These are phyloP conservation scores for Globisporangium perplexum DNA, from an alignment of 352 stramenopile genomes.

Conservation along the genomic window DNA sequence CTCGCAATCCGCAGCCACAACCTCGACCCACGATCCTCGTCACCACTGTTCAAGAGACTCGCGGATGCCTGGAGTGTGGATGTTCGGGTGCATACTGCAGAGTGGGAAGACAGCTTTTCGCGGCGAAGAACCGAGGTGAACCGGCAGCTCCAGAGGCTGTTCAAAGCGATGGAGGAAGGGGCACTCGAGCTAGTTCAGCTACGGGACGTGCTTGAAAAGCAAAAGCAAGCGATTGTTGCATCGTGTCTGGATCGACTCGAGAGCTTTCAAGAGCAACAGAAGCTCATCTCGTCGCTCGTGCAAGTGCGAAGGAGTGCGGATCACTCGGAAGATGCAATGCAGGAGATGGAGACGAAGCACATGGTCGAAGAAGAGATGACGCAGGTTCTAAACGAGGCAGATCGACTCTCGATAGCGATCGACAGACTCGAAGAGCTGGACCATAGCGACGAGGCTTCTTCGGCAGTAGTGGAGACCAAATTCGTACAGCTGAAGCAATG, in stretches of 20 bases:
- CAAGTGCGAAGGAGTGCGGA: neutral
- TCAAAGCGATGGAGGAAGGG: conserved; percentile 31
- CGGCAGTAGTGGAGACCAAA: neutral
- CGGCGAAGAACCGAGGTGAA: conserved; percentile 20
- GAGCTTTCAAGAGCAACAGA: conserved; percentile 7
- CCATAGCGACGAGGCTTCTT: neutral
- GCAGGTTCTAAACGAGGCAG: conserved; percentile 7
- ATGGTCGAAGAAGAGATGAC: conserved; percentile 9
- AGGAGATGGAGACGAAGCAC: neutral
- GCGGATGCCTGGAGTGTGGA: conserved; percentile 1
- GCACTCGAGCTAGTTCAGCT: conserved; percentile 17
- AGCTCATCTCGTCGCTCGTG: conserved; percentile 2
- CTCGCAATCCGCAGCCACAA: conserved; percentile 18
- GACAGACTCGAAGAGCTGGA: conserved; percentile 8
- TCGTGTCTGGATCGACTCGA: neutral
- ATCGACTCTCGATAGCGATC: neutral
- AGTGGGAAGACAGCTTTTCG: conserved; percentile 19
- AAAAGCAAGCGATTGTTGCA: conserved; percentile 7
- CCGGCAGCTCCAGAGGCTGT: conserved; percentile 19
- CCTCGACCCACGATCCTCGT: conserved; percentile 18
- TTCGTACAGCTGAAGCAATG: neutral
- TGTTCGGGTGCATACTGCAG: neutral
- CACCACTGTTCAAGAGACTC: conserved; percentile 11
- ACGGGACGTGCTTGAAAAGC: conserved; percentile 2
- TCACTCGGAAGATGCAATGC: neutral